These are phyloP conservation scores for Debaryomycetaceae sp. DNA, from an alignment of 1,139 yeast genomes.

Conservation along the genomic window DNA sequence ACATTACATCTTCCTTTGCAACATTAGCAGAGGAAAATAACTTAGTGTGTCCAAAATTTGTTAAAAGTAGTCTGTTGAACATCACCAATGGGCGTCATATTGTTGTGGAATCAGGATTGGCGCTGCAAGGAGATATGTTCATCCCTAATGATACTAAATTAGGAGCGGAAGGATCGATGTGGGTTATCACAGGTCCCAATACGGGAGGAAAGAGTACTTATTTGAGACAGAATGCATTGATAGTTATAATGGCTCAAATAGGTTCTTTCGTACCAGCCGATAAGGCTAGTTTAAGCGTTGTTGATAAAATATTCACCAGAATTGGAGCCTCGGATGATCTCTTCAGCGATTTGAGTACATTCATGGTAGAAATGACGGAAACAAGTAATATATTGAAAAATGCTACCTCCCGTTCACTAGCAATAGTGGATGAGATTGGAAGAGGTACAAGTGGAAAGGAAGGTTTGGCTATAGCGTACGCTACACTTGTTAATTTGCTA, in stretches of 20 bases:
- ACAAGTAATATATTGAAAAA: conserved; percentile 74
- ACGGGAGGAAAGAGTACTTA: conserved; percentile 98
- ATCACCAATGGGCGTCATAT: conserved; percentile 71
- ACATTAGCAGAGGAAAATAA: conserved; percentile 60
- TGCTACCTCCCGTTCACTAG: conserved; percentile 75
- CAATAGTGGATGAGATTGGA: conserved; percentile 94
- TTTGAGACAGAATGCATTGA: conserved; percentile 81
- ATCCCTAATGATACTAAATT: conserved; percentile 56
- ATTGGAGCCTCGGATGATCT: conserved; percentile 92
- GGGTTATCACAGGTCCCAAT: conserved; percentile 93
- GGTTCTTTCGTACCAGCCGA: conserved; percentile 88
- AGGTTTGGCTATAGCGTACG: conserved; percentile 88
- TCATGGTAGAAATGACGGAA: conserved; percentile 98
- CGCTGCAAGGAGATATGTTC: conserved; percentile 48
- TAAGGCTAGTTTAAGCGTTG: conserved; percentile 69
- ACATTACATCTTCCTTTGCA: conserved; percentile 73
- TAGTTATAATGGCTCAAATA: conserved; percentile 81
- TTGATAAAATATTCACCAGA: conserved; percentile 83
- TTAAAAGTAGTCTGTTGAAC: conserved; percentile 40
- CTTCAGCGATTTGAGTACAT: conserved; percentile 82
- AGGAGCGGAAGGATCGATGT: conserved; percentile 28
- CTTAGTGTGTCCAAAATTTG: conserved; percentile 65
- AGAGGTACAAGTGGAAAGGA: conserved; percentile 90
- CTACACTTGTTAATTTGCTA: conserved; percentile 61
- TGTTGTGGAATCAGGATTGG: conserved; percentile 82